Conservation (phyloP, 805 yeast species). For the Candida wancherniae region DNA sequence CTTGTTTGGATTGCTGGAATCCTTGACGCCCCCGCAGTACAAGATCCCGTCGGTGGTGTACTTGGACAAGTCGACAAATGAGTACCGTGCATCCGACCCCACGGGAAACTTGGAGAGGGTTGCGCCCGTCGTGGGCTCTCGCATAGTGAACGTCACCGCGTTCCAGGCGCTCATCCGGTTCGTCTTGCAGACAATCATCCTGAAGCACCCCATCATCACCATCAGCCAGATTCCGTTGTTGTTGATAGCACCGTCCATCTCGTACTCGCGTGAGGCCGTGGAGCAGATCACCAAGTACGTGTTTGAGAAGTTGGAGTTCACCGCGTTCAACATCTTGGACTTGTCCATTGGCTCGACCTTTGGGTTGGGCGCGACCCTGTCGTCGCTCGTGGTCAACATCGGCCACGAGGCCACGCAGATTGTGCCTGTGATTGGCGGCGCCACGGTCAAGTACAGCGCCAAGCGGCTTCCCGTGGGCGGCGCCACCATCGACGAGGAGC, state of each 20-base stretch:
- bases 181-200: slow-evolving; percentile 34
- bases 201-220: slow-evolving; percentile 40
- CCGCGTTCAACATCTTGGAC: slow-evolving; percentile 69
- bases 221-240: slow-evolving; percentile 68
- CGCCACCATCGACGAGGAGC: slow-evolving; percentile 48
- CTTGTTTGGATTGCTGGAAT: slow-evolving; percentile 74
- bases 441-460: slow-evolving; percentile 53
- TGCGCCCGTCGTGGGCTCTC: slow-evolving; percentile 60
- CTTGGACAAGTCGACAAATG: slow-evolving; percentile 33
- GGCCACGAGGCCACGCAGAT: slow-evolving; percentile 75
- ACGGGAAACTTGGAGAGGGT: slow-evolving; percentile 38
- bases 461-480: slow-evolving; percentile 61
- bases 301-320: slow-evolving; percentile 67
- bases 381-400: slow-evolving; percentile 72
- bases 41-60: slow-evolving; percentile 77
- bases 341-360: slow-evolving; percentile 63
- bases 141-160: slow-evolving; percentile 64
- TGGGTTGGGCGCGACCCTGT: slow-evolving; percentile 64
- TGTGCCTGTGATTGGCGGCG: slow-evolving; percentile 73
- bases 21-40: slow-evolving; percentile 69
- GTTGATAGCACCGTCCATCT: slow-evolving; percentile 53
- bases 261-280: slow-evolving; percentile 64
- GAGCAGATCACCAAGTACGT: slow-evolving; percentile 71
- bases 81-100: slow-evolving; percentile 30
- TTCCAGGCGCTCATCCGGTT: slow-evolving; percentile 57